Base-by-base conservation (phyloP, 768 basidiomycete genomes). In the Leucosporidium yakuticum region DNA sequence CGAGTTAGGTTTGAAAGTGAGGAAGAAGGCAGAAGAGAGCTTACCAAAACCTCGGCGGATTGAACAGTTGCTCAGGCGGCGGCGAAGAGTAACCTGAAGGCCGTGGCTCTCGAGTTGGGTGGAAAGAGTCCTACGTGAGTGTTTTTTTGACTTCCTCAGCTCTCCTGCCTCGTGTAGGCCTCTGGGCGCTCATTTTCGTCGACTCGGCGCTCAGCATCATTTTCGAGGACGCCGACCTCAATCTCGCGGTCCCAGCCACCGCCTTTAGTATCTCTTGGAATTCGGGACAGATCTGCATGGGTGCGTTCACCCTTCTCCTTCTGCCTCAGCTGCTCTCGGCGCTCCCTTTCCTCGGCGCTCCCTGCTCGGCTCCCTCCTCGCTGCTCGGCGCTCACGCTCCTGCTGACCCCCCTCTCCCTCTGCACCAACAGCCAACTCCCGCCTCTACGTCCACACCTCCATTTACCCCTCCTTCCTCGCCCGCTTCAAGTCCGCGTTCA, bases 381-480 rank as follows among this genome's bases (percentile, higher is more conserved):
- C 5, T 12, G 6, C 34, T 12, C 34, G 6, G 5, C 34, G 5
- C 5, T 36, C 34, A 36, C 5, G 6, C 12, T 12, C 12, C 34
- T 5, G 5, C 34, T 36, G 86, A 12, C 39, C 7, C 39, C 9
- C 29, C 12, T 7, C 47, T 14, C 12, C 27, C 44, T n/a, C n/a
- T n/a, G n/a, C 14, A 44, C 39, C 6, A 2, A 29, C 60, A 48
- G 88, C 88, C 11, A 86, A 88, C 20, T 86, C 88, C 23, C 84
- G 91, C 68, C 85, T 91, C 73, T 90, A 83, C 75, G 88, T 92
- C 4, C 71, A 73, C 39, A 61, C 66, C 9, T 21, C n/a, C 6
- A 84, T 91, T 69, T 90, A 90, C 79, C 88, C 91, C 77, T 77
- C 85, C 69, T 91, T 92, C 81, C 69, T 90, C 47, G 71, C 78